Evolutionary conservation across 805 yeast species (phyloP), one percentile per base, ranked within the genome.

Genomic region (Sugiyamaella chiloensis): DNA sequence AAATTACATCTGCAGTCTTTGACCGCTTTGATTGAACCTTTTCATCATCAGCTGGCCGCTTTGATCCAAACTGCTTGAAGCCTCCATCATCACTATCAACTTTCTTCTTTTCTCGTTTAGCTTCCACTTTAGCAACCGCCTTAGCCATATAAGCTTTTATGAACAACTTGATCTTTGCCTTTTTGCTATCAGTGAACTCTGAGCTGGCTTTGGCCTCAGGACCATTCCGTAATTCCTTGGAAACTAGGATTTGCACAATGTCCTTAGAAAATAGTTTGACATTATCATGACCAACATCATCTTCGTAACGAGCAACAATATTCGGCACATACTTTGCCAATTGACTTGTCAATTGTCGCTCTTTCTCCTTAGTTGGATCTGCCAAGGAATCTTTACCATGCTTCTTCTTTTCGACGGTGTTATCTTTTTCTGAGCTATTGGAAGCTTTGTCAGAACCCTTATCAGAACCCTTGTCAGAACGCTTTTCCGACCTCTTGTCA

Each of bases 301-400:
- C 61, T 54, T 79, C 83, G 63, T 84, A 79, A 55, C 78, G 79
- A 54, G 81, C 80, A 46, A 90, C 72, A 60, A 85, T 65, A 58
- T 89, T 88, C 7, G 97, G 97, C 8, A 91, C 85, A 56, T 79
- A 72, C 12, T 73, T 66, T 1, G 96, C 97, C 61, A 91, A 79
- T 26, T 47, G 31, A 24, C 32, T 40, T 40, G n/a, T 24, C 11
- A 34, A 16, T 16, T 16, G 19, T 11, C 37, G 37, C 19, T 55
- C 47, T 55, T 47, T 31, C 24, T 17, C 5, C 16, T 24, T 24
- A 5, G 50, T 45, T 6, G 52, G 37, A n/a, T n/a, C n/a, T n/a
- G n/a, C n/a, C n/a, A n/a, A n/a, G n/a, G n/a, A n/a, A n/a, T n/a
- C n/a, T n/a, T n/a, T n/a, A n/a, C n/a, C n/a, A n/a, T n/a, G n/a